Evolutionary conservation across 345 rosid species (phyloP).

Genomic region (Syzygium aromaticum): DNA sequence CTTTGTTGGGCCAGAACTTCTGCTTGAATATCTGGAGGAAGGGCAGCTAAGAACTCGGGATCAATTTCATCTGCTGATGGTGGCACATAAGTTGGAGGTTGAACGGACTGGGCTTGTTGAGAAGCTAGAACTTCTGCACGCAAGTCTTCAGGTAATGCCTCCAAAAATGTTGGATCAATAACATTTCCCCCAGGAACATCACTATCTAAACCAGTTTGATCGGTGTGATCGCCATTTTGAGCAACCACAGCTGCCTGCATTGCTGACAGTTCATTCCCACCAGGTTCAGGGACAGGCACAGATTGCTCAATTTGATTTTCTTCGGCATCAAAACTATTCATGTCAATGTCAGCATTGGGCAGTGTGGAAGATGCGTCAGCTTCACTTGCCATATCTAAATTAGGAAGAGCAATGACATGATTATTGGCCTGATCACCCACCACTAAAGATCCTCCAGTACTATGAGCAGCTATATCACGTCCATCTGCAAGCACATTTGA

Average conservation of each 20-base stretch:
- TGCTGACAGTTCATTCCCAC: constrained; percentile 26
- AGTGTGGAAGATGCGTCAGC: constrained; percentile 17
- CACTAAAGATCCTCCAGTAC: constrained; percentile 17
- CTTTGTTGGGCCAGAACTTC: constrained; percentile 99
- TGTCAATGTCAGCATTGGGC: constrained; percentile 61
- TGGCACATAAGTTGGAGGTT: constrained; percentile 75
- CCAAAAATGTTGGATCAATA: constrained; percentile 94
- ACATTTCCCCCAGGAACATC: constrained; percentile 58
- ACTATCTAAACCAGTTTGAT: constrained; percentile 26
- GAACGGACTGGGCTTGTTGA: constrained; percentile 90
- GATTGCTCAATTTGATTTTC: constrained; percentile 44
- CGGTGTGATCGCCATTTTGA: constrained; percentile 47
- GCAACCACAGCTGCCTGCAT: constrained; percentile 25
- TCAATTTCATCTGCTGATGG: constrained; percentile 93
- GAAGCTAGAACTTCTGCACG: constrained; percentile 97
- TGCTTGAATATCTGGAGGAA: constrained; percentile 98
- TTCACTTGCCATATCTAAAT: constrained; percentile 22
- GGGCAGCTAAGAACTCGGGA: constrained; percentile 97
- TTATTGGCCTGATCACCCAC: constrained; percentile 15
- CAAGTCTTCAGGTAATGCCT: constrained; percentile 90
- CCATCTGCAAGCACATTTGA: constrained; percentile 28
- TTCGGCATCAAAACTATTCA: constrained; percentile 54
- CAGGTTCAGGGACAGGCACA: constrained; percentile 22
- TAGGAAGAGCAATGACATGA: constrained; percentile 15
- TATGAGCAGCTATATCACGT: constrained; percentile 17